A percentile compares a stretch with the other conserved stretches of the same genome.
Evolutionary conservation across 352 stramenopile species (phyloP).

Genomic region (Phytophthora capsici): DNA sequence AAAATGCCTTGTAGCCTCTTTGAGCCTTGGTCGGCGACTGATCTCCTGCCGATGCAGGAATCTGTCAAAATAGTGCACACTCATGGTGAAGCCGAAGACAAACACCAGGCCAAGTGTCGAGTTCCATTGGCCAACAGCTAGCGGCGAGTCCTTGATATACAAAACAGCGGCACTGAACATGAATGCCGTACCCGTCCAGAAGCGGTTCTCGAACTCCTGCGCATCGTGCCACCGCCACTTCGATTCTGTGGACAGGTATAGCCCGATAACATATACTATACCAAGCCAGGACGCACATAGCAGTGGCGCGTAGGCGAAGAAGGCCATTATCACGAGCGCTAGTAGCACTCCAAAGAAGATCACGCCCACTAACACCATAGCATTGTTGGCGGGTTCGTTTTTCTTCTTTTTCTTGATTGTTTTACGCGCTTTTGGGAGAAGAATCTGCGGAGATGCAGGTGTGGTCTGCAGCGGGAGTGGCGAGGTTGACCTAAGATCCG

Average conservation of each 20-base stretch:
- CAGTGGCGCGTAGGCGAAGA: constrained; percentile 81
- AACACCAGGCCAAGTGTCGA: constrained; percentile 74
- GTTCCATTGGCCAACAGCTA: constrained; percentile 76
- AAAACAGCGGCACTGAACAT: constrained; percentile 90
- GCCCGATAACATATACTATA: constrained; percentile 80
- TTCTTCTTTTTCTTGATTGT: constrained; percentile 23
- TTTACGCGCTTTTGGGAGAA: constrained; percentile 5
- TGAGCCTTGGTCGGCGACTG: constrained; percentile 61
- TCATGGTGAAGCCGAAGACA: constrained; percentile 77
- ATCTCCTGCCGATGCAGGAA: constrained; percentile 79
- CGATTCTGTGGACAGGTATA: constrained; percentile 83
- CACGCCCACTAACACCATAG: constrained; percentile 74
- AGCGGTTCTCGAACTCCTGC: constrained; percentile 97
- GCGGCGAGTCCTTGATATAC: constrained; percentile 94
- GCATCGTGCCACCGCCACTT: constrained; percentile 88
- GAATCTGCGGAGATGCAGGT: constrained; percentile 14
- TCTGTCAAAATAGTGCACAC: constrained; percentile 82
- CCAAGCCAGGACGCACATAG: constrained; percentile 80
- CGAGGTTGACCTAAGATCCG: constrained; percentile 8
- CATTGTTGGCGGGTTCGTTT: constrained; percentile 51
- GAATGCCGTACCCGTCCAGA: constrained; percentile 95
- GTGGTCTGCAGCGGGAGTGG: constrained; percentile 31
- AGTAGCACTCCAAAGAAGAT: constrained; percentile 70
- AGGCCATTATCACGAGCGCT: constrained; percentile 73
- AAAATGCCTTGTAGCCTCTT: constrained; percentile 46